A percentile compares a stretch with the other conserved stretches of the same genome.
Evolutionary conservation across 352 stramenopile genomes (phyloP).

Genomic region (Hyaloperonospora brassicae): DNA sequence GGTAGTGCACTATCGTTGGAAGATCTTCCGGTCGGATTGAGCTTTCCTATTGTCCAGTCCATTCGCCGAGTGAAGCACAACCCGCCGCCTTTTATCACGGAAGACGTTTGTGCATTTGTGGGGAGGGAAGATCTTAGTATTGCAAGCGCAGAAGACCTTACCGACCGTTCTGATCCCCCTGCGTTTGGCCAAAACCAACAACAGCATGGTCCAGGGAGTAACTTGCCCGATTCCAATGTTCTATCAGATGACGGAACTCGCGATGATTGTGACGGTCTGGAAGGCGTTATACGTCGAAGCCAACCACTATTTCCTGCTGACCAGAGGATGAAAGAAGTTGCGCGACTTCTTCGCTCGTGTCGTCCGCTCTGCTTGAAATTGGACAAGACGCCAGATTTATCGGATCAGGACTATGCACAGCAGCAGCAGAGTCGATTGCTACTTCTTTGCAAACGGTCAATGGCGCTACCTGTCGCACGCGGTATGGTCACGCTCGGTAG

Average conservation of each 20-base stretch:
- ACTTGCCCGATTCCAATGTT: background rate
- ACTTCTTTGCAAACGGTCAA: conserved; percentile 89
- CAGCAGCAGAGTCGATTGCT: conserved; percentile 93
- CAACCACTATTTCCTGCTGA: conserved; percentile 61
- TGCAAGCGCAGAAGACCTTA: conserved; percentile 9
- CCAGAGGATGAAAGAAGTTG: conserved; percentile 77
- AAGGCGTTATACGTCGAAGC: conserved; percentile 43
- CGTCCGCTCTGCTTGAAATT: conserved; percentile 63
- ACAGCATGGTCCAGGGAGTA: conserved; percentile 11
- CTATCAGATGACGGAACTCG: conserved; percentile 10
- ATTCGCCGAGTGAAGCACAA: conserved; percentile 53
- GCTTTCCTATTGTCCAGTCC: conserved; percentile 46
- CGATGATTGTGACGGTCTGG: conserved; percentile 52
- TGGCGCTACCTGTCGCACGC: conserved; percentile 89
- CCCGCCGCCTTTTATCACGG: conserved; percentile 46
- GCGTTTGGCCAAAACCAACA: conserved; percentile 7
- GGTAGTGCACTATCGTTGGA: conserved; percentile 34
- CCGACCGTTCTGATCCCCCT: conserved; percentile 6
- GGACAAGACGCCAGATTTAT: conserved; percentile 53
- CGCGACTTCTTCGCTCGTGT: conserved; percentile 67
- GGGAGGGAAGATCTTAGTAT: conserved; percentile 53
- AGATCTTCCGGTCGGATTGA: conserved; percentile 52
- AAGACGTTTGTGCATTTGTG: conserved; percentile 50
- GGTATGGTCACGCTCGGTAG: conserved; percentile 96
- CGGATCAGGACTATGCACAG: conserved; percentile 63